Percentiles rank a stretch among this genome's conserved stretches.
Conservation (phyloP, 495 filamentous ascomycete species). For the Penicillium odoratum region DNA sequence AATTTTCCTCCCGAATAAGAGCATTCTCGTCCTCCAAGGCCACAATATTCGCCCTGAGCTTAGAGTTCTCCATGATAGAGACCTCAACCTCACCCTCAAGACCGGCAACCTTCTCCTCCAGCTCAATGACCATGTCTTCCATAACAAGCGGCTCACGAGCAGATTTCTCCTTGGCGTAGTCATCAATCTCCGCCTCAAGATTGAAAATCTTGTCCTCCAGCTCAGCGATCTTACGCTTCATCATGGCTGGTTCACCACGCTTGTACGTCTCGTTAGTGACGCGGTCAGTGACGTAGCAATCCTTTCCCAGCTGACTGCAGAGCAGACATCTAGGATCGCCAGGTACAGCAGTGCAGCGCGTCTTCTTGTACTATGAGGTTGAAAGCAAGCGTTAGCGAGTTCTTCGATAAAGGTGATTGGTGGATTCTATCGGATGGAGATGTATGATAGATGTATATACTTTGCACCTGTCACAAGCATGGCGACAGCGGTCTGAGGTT, state of each 20-base stretch:
- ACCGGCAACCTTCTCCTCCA: slow-evolving; percentile 1
- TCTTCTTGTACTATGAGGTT: background rate
- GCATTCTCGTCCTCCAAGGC: background rate
- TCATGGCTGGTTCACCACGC: slow-evolving; percentile 50
- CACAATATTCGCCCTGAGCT: too few species aligned
- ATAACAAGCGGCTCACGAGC: too few species aligned
- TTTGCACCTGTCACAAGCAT: slow-evolving; percentile 91
- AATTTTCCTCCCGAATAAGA: too few species aligned
- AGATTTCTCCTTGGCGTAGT: too few species aligned
- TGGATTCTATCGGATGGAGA: background rate
- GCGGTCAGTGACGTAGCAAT: slow-evolving; percentile 80
- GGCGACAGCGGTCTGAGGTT: slow-evolving; percentile 69
- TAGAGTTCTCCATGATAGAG: too few species aligned
- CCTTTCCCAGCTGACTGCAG: slow-evolving; percentile 29
- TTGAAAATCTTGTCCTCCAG: background rate
- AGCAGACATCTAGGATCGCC: background rate
- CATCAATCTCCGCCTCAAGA: background rate
- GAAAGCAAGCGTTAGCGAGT: too few species aligned
- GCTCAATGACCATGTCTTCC: background rate
- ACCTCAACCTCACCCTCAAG: background rate
- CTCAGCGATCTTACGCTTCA: slow-evolving; percentile 4
- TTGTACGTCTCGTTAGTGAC: slow-evolving; percentile 79
- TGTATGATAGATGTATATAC: slow-evolving; percentile 44
- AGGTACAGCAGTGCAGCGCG: background rate
- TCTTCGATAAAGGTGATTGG: background rate